Conservation (phyloP, 768 basidiomycete genomes). For the Boletus eberwhitei region DNA sequence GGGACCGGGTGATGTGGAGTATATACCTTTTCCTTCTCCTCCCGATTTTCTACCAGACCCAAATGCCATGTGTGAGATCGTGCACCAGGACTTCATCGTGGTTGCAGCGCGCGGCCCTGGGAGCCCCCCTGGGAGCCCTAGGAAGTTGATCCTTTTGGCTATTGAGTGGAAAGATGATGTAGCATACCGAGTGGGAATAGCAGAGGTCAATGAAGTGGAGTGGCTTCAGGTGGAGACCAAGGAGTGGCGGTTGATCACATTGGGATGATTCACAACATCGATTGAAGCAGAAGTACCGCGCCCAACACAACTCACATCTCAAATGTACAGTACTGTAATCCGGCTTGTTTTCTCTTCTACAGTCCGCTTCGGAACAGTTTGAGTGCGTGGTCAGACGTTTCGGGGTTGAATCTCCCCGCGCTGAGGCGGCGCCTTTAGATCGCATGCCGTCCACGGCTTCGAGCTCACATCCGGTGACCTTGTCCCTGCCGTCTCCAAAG, state of each 20-base stretch:
- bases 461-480: too few relatives aligned
- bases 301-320: not conserved
- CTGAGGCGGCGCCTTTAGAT: too few relatives aligned
- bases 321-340: not conserved
- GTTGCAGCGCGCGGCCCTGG: not conserved
- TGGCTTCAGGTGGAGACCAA: constrained; percentile 10
- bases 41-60: not conserved
- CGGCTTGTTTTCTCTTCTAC: not conserved
- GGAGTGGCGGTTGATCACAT: constrained; percentile 10
- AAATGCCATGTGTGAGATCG: not conserved
- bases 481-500: too few relatives aligned
- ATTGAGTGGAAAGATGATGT: constrained; percentile 15
- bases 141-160: constrained; percentile 4
- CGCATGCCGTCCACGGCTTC: too few relatives aligned
- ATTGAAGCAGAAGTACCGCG: not conserved
- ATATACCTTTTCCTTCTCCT: not conserved
- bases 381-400: not conserved
- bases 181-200: constrained; percentile 12
- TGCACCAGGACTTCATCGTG: constrained; percentile 13
- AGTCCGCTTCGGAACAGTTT: too few relatives aligned
- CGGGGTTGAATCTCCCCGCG: not conserved
- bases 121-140: too few relatives aligned
- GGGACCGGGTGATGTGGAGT: not conserved
- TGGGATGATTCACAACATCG: not conserved
- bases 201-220: not conserved